These are phyloP conservation scores for Luffa aegyptiaca DNA, from an alignment of 306 rosid species.

Conservation along the genomic window DNA sequence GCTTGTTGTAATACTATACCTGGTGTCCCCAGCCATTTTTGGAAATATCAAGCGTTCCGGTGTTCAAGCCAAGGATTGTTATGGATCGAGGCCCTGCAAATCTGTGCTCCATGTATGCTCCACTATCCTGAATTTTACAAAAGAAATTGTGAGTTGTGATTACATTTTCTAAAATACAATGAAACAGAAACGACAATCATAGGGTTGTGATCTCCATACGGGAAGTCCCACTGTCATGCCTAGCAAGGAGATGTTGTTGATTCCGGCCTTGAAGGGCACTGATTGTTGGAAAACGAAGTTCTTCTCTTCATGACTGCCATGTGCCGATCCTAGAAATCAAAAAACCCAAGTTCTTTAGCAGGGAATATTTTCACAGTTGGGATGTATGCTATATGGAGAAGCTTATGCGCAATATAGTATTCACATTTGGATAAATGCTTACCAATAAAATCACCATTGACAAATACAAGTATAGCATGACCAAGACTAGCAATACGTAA, in stretches of 20 bases:
- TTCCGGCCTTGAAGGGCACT: conserved; percentile 32
- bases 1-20: conserved; percentile 20
- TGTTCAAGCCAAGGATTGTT: conserved; percentile 47
- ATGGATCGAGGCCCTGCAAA: conserved; percentile 53
- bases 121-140: conserved; percentile 54
- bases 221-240: conserved; percentile 59
- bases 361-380: neutral
- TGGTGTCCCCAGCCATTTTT: conserved; percentile 52
- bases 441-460: conserved; percentile 60
- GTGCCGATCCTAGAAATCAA: conserved; percentile 32
- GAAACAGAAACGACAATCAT: neutral
- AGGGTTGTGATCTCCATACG: conserved; percentile 34
- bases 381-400: neutral
- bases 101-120: conserved; percentile 95
- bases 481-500: conserved; percentile 58
- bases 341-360: neutral
- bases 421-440: conserved; percentile 10
- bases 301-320: conserved; percentile 60
- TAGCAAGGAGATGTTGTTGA: conserved; percentile 42
- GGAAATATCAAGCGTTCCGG: conserved; percentile 43
- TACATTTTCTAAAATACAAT: neutral
- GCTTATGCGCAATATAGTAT: neutral
- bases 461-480: conserved; percentile 52
- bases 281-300: conserved; percentile 30
- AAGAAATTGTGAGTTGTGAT: neutral